These are phyloP conservation scores for Solanum chilense DNA, from an alignment of 257 asterid genomes.

Conservation along the genomic window DNA sequence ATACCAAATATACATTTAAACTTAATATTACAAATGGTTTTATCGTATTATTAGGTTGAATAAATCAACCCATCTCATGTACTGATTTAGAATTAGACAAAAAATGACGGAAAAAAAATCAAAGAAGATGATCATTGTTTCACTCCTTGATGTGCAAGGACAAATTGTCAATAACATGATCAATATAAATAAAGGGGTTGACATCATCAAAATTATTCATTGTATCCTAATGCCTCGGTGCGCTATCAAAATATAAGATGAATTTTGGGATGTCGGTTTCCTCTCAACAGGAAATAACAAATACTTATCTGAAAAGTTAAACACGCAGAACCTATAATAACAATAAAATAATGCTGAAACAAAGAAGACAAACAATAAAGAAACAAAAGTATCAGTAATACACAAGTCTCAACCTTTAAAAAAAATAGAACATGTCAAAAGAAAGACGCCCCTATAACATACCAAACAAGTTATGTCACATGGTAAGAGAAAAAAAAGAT, in stretches of 20 bases:
- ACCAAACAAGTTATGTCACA: no score
- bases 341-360: background rate
- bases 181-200: background rate
- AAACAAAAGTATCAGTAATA: background rate
- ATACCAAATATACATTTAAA: background rate
- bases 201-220: background rate
- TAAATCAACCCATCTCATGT: background rate
- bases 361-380: background rate
- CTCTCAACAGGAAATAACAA: background rate
- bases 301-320: background rate
- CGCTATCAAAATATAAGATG: no score
- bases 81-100: background rate
- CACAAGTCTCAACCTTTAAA: no score
- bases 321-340: background rate
- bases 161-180: background rate
- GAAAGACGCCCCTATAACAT: no score
- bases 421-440: no score
- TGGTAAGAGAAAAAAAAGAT: no score
- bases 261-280: background rate
- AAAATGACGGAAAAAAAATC: background rate
- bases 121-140: background rate
- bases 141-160: background rate
- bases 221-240: background rate
- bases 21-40: background rate
- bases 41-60: background rate